A percentile compares a stretch with the other conserved stretches of the same genome.
phyloP scores from a whole-genome alignment of 2,329 filamentous ascomycete genomes.

The Aureobasidium melanogenum region DNA sequence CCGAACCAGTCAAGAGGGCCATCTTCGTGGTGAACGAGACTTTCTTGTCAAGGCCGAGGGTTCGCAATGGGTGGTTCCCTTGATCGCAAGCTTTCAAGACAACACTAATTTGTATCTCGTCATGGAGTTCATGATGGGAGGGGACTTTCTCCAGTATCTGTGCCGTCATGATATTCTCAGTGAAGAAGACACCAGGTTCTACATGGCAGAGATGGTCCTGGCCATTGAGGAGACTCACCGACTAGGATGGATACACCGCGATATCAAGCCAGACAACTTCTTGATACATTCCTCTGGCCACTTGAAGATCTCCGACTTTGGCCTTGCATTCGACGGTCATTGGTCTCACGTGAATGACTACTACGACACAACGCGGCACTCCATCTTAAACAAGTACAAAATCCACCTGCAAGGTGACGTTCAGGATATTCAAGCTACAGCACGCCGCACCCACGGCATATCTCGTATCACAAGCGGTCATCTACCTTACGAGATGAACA shows the following conservation, averaged over 20 bases:
- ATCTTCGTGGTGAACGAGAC: slow-evolving; percentile 82
- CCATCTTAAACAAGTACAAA: slow-evolving; percentile 65
- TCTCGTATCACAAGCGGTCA: slow-evolving; percentile 16
- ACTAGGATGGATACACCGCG: slow-evolving; percentile 84
- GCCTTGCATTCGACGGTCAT: slow-evolving; percentile 87
- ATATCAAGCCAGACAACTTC: slow-evolving; percentile 97
- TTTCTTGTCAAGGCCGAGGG: slow-evolving; percentile 82
- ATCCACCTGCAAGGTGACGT: slow-evolving; percentile 66
- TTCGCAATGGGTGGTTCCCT: slow-evolving; percentile 82
- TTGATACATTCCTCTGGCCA: slow-evolving; percentile 82
- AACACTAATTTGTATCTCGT: slow-evolving; percentile 76
- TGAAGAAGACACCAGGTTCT: slow-evolving; percentile 73
- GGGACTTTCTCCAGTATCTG: slow-evolving; percentile 81
- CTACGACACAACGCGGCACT: slow-evolving; percentile 74
- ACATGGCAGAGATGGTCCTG: slow-evolving; percentile 90
- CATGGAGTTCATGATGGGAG: slow-evolving; percentile 97
- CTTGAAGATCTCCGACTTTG: slow-evolving; percentile 93
- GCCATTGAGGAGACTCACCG: slow-evolving; percentile 88
- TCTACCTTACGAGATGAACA: slow-evolving; percentile 11
- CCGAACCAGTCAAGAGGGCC: slow-evolving; percentile 81
- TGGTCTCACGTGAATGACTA: slow-evolving; percentile 88
- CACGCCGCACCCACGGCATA: background rate
- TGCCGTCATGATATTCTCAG: slow-evolving; percentile 76
- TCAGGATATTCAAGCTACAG: slow-evolving; percentile 53
- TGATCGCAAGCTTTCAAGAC: slow-evolving; percentile 87